Conservation (phyloP, 352 stramenopile genomes). For the Phytophthora tentaculata region DNA sequence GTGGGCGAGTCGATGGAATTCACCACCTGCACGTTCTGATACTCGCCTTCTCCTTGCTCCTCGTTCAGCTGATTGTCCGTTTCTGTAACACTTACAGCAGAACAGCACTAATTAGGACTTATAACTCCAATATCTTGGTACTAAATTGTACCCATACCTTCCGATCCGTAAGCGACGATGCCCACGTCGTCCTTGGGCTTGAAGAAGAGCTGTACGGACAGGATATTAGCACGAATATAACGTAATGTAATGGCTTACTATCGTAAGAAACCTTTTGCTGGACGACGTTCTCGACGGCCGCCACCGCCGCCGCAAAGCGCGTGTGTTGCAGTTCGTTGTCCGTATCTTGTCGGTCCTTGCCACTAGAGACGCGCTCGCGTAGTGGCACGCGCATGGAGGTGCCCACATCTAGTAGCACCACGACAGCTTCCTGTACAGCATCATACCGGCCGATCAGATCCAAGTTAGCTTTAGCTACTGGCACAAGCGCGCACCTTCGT, state of each 20-base stretch:
- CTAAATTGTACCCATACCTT: constrained; percentile 28
- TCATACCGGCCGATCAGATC: background rate
- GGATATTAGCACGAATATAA: background rate
- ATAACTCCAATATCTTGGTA: background rate
- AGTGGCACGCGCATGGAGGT: constrained; percentile 67
- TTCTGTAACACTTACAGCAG: constrained; percentile 32
- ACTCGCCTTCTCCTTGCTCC: constrained; percentile 62
- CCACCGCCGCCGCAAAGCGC: constrained; percentile 66
- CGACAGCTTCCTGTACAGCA: constrained; percentile 57
- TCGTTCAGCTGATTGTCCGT: constrained; percentile 85
- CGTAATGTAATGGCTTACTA: background rate
- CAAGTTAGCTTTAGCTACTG: background rate
- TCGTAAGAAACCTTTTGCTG: constrained; percentile 63
- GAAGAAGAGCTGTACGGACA: constrained; percentile 63
- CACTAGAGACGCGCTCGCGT: constrained; percentile 40
- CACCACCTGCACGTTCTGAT: constrained; percentile 70
- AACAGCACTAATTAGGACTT: background rate
- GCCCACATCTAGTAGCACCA: constrained; percentile 74
- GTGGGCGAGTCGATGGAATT: constrained; percentile 67
- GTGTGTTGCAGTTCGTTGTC: constrained; percentile 41
- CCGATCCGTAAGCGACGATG: constrained; percentile 77
- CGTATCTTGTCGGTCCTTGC: constrained; percentile 18
- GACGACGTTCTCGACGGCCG: constrained; percentile 63
- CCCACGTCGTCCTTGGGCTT: constrained; percentile 83
- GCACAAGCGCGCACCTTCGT: constrained; percentile 27